Evolutionary conservation across 129 eudicot genomes (phyloP).

Genomic region (Chrysanthemum seticuspe): DNA sequence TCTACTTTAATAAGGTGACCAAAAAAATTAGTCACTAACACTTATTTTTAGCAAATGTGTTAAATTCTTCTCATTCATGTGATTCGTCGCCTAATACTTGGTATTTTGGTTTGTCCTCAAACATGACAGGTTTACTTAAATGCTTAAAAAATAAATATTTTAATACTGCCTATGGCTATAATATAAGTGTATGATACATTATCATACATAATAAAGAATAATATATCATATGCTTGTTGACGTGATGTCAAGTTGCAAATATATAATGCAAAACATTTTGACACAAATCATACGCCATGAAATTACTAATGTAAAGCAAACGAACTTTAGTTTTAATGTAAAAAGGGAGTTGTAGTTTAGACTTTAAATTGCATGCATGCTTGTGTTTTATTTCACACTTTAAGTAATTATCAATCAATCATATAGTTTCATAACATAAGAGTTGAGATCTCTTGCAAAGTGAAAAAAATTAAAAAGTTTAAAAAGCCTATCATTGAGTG

Average conservation of each 20-base stretch:
- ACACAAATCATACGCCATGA: conserved; percentile 11
- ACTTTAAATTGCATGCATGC: neutral
- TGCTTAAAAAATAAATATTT: neutral
- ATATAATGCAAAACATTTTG: conserved; percentile 12
- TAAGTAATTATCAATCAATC: conserved; percentile 16
- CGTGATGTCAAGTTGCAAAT: neutral
- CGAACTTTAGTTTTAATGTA: neutral
- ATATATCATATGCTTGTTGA: neutral
- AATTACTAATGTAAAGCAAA: neutral
- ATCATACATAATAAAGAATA: neutral
- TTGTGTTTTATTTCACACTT: conserved; percentile 2
- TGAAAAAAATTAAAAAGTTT: too few relatives aligned
- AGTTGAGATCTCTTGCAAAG: too few relatives aligned
- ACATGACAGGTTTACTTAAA: neutral
- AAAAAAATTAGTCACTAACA: too few relatives aligned
- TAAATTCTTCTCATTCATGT: neutral
- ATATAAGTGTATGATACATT: neutral
- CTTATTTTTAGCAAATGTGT: neutral
- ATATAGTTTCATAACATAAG: conserved; percentile 5
- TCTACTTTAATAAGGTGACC: too few relatives aligned
- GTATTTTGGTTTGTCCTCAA: neutral
- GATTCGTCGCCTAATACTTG: neutral
- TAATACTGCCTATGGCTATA: neutral
- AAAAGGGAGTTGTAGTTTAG: neutral
- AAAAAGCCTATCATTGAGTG: too few relatives aligned